Evolutionary conservation across 192 early-diverging fungal genomes (phyloP).

Genomic region (Coemansia sp.): DNA sequence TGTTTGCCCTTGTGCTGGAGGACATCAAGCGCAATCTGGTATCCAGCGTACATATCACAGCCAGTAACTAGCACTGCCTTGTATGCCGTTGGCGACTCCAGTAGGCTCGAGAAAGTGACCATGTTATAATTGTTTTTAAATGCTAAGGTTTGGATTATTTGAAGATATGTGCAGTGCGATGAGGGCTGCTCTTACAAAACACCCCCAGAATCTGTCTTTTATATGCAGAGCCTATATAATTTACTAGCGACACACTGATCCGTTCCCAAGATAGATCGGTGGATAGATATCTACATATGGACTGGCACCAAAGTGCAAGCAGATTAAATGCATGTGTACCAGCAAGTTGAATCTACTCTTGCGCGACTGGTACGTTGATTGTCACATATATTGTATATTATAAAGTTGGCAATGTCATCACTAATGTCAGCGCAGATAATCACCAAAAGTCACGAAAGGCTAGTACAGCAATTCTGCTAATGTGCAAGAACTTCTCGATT

Average conservation of each 20-base stretch:
- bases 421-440: neutral
- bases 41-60: constrained; percentile 45
- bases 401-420: neutral
- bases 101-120: constrained; percentile 32
- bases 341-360: neutral
- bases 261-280: neutral
- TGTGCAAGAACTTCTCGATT: constrained; percentile 47
- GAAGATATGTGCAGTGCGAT: neutral
- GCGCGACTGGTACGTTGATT: neutral
- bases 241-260: neutral
- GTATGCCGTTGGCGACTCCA: constrained; percentile 23
- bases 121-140: constrained; percentile 9
- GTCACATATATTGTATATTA: neutral
- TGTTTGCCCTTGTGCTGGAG: constrained; percentile 30
- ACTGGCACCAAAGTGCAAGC: neutral
- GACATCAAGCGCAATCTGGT: constrained; percentile 24
- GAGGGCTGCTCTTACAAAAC: neutral
- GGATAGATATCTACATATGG: neutral
- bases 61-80: constrained; percentile 37
- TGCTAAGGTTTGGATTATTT: neutral
- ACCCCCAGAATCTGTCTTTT: neutral
- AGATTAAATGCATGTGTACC: neutral
- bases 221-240: neutral
- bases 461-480: constrained; percentile 7
- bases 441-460: neutral